Evolutionary conservation across 768 basidiomycete genomes (phyloP).

Genomic region (Epithele typhae): DNA sequence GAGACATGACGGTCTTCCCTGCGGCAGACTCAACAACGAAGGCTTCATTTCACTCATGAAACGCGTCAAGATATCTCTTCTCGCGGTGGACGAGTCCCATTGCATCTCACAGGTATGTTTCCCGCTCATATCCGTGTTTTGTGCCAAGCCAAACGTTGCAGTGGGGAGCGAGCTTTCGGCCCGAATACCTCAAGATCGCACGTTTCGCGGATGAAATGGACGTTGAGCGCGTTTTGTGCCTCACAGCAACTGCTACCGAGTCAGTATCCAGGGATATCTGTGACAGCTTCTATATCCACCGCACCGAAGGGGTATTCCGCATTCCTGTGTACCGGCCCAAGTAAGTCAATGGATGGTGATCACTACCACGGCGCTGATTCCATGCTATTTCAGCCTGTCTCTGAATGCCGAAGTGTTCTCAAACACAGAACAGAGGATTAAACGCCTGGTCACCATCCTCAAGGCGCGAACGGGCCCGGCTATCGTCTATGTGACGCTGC

Average conservation of each 20-base stretch:
- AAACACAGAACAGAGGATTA: slow-evolving; percentile 31
- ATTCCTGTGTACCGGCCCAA: slow-evolving; percentile 42
- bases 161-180: slow-evolving; percentile 43
- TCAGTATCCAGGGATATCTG: slow-evolving; percentile 41
- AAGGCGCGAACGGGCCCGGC: slow-evolving; percentile 34
- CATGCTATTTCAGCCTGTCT: slow-evolving; percentile 25
- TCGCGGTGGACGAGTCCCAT: slow-evolving; percentile 49
- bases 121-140: background rate
- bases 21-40: slow-evolving; percentile 40
- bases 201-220: slow-evolving; percentile 42
- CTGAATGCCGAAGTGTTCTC: slow-evolving; percentile 31
- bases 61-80: slow-evolving; percentile 37
- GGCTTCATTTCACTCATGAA: slow-evolving; percentile 40
- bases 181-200: slow-evolving; percentile 37
- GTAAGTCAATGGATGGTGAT: slow-evolving; percentile 19
- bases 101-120: slow-evolving; percentile 38
- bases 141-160: slow-evolving; percentile 9
- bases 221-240: slow-evolving; percentile 41
- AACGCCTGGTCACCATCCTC: slow-evolving; percentile 33
- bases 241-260: slow-evolving; percentile 44
- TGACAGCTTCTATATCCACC: slow-evolving; percentile 37
- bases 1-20: background rate
- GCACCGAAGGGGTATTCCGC: slow-evolving; percentile 35
- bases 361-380: background rate
- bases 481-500: slow-evolving; percentile 44